These are phyloP conservation scores for Hypsizygus marmoreus DNA, from an alignment of 768 basidiomycete species.

Conservation along the genomic window DNA sequence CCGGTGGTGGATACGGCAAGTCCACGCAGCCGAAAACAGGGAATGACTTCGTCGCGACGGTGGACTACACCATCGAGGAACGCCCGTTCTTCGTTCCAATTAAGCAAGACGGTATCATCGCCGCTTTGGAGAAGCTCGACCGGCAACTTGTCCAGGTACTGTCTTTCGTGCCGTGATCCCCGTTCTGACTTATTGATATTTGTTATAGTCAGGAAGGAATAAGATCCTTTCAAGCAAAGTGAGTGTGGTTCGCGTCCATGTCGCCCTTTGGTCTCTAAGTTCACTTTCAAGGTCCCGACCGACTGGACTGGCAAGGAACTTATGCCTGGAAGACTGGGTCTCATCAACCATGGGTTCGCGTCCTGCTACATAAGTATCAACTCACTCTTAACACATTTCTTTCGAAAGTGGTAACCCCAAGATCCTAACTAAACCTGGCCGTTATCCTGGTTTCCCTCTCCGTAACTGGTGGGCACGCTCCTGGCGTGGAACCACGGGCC, in stretches of 20 bases:
- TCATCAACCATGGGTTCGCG: conserved; percentile 68
- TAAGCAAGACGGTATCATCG: conserved; percentile 63
- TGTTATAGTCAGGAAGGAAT: conserved; percentile 51
- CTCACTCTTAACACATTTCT: not conserved
- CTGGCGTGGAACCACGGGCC: conserved; percentile 69
- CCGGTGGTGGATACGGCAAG: conserved; percentile 13
- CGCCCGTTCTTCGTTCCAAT: conserved; percentile 75
- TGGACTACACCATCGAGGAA: conserved; percentile 54
- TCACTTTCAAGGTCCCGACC: conserved; percentile 46
- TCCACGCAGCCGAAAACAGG: conserved; percentile 14
- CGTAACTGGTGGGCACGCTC: conserved; percentile 84
- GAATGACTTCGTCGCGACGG: conserved; percentile 45
- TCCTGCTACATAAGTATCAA: not conserved
- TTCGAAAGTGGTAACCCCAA: conserved; percentile 79
- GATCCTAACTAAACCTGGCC: conserved; percentile 70
- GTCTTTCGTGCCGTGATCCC: not conserved
- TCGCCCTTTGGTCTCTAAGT: not conserved
- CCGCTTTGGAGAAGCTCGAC: conserved; percentile 72
- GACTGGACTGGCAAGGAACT: conserved; percentile 75
- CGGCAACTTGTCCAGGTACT: conserved; percentile 55
- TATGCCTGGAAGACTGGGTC: conserved; percentile 68
- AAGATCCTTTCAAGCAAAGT: conserved; percentile 68
- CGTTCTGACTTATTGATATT: conserved; percentile 7
- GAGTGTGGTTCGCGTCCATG: conserved; percentile 1
- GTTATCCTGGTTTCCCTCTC: conserved; percentile 75